Base-by-base conservation (phyloP, 2,329 filamentous ascomycete genomes). In the Neospermospora avenae region DNA sequence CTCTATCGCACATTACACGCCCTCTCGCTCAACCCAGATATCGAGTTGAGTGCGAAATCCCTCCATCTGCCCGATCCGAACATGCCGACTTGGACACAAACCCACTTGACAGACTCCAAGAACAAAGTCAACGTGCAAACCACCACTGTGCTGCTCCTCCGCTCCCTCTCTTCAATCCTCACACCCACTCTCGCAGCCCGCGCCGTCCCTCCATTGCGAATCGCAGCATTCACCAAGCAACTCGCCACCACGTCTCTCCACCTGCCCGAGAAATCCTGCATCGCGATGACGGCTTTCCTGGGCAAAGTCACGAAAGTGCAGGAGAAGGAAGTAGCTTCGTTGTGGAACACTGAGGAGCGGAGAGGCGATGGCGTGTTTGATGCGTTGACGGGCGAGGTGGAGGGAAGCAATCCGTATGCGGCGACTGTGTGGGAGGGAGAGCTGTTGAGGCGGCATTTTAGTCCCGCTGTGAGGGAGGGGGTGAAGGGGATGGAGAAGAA, bases 301-400 rank as follows among this genome's bases (percentile, higher is more conserved):
- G 84, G 84, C 55, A 88, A 93, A 68, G 84, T 98, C 1, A 84
- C 88, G 0, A 90, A 90, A 74, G 87, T 87, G 2, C 92, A 99
- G 73, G 87, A 87, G 51, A 87, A 86, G 68, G 96, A 93, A 75
- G 84, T 98, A 45, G 84, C 84, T 39, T 85, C 88, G n/a, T 75
- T 99, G 62, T 99, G 95, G 93, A 87, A 96, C 70, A 96, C 92
- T 0, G 93, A 98, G 73, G 95, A 98, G 78, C 82, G 93, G 53
- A 89, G 90, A 73, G 93, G 93, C 6, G 93, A 98, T 72, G 95
- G 95, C 2, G 84, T 88, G 0, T 98, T 90, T 70, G 89, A 93
- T 74, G 81, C 91, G 0, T 74, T 88, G 45, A 85, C 86, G 46
- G 81, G 82, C 28, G 90, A 88, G 65, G 83, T 96, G 3, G 93